Conservation (phyloP, 2,329 filamentous ascomycete genomes). For the Rhinocladiella mackenziei region DNA sequence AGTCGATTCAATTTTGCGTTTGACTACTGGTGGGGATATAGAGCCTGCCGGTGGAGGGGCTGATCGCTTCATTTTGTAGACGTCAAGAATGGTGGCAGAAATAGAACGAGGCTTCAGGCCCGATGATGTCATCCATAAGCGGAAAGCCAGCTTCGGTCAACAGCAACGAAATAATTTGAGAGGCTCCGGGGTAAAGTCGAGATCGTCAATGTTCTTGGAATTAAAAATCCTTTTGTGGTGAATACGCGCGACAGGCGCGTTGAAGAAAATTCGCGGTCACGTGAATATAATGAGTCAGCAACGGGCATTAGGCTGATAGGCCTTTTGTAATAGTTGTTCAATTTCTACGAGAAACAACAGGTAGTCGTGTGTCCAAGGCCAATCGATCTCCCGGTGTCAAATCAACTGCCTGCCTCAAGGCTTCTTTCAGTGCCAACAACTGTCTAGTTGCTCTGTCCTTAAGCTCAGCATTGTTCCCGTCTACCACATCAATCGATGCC, state of each 20-base stretch:
- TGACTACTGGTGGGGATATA: slow-evolving; percentile 56
- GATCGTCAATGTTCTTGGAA: no score
- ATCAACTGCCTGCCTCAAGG: slow-evolving; percentile 54
- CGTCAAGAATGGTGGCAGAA: background rate
- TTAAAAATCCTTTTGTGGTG: background rate
- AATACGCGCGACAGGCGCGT: slow-evolving; percentile 7
- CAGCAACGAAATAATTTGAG: background rate
- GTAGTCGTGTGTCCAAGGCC: slow-evolving; percentile 57
- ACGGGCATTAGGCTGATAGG: background rate
- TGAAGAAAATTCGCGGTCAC: slow-evolving; percentile 7
- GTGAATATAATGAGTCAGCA: slow-evolving; percentile 12
- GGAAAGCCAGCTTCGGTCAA: slow-evolving; percentile 13
- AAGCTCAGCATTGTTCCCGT: slow-evolving; percentile 50
- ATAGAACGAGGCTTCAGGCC: background rate
- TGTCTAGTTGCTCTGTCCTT: slow-evolving; percentile 54
- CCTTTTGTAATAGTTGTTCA: slow-evolving; percentile 2
- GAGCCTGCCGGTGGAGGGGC: slow-evolving; percentile 38
- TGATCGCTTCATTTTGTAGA: slow-evolving; percentile 35
- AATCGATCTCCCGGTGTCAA: slow-evolving; percentile 56
- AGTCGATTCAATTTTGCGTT: slow-evolving; percentile 52
- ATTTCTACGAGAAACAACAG: slow-evolving; percentile 18
- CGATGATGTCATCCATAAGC: slow-evolving; percentile 9
- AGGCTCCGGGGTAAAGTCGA: no score
- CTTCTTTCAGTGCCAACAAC: slow-evolving; percentile 51
- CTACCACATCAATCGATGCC: slow-evolving; percentile 53